Evolutionary conservation across 2,329 filamentous ascomycete genomes (phyloP).

Genomic region (Stemphylium lycopersici): DNA sequence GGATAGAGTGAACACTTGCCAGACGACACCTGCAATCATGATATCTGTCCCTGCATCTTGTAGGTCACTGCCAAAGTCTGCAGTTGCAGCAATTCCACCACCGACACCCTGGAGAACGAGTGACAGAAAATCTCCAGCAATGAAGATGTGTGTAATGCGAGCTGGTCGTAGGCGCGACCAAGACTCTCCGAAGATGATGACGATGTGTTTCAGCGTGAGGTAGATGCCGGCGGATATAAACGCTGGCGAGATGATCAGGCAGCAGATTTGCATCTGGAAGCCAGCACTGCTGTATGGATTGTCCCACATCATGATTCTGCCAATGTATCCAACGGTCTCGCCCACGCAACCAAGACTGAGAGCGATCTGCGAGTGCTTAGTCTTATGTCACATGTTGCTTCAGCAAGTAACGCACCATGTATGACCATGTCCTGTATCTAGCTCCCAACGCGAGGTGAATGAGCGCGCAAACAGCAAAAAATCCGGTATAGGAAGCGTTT

Average conservation of each 20-base stretch:
- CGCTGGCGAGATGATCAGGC: constrained; percentile 62
- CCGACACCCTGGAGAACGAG: constrained; percentile 65
- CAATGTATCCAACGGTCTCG: constrained; percentile 63
- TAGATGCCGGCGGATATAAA: constrained; percentile 63
- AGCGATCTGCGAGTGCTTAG: constrained; percentile 43
- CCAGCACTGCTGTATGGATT: constrained; percentile 58
- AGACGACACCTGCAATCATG: constrained; percentile 64
- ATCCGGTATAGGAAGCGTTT: constrained; percentile 59
- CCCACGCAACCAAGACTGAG: constrained; percentile 57
- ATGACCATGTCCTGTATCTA: constrained; percentile 62
- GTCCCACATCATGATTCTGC: constrained; percentile 59
- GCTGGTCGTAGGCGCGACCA: constrained; percentile 39
- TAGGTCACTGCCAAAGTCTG: constrained; percentile 47
- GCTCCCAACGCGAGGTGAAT: constrained; percentile 58
- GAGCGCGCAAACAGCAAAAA: constrained; percentile 58
- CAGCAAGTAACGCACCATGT: constrained; percentile 42
- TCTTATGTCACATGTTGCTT: neutral
- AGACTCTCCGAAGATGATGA: constrained; percentile 58
- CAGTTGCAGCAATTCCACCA: constrained; percentile 63
- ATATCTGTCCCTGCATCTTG: constrained; percentile 59
- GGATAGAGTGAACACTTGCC: constrained; percentile 61
- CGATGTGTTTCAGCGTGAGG: constrained; percentile 63
- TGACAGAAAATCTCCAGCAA: constrained; percentile 64
- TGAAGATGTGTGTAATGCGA: constrained; percentile 65
- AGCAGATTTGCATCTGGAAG: constrained; percentile 63